phyloP scores from a whole-genome alignment of 305 asterid genomes.

The Coffea humblotiana region DNA sequence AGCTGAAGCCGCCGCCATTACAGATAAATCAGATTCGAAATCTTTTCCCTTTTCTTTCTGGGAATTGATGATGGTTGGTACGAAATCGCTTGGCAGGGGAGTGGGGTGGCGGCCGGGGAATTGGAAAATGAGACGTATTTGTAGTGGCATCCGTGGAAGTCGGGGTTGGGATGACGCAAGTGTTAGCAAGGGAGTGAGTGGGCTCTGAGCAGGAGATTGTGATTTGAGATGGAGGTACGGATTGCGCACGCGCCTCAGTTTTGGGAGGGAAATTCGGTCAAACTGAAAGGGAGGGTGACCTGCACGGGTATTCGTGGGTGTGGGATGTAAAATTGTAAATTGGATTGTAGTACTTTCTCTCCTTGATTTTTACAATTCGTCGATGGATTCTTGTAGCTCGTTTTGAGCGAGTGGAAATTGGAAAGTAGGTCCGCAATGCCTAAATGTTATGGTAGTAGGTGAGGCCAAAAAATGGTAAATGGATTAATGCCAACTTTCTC shows the following conservation, averaged over 20 bases:
- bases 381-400: too few species aligned
- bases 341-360: neutral
- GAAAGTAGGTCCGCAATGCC: too few species aligned
- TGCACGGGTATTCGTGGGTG: neutral
- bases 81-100: neutral
- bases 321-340: neutral
- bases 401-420: too few species aligned
- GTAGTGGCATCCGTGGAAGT: neutral
- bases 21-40: neutral
- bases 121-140: neutral
- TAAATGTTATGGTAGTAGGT: too few species aligned
- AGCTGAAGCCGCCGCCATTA: conserved; percentile 52
- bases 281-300: neutral
- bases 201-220: neutral
- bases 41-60: neutral
- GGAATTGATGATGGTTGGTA: neutral
- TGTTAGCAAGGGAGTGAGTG: neutral
- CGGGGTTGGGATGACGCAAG: neutral
- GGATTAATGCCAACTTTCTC: too few species aligned
- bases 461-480: too few species aligned
- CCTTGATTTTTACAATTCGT: too few species aligned
- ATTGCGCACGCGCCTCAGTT: neutral
- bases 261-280: neutral
- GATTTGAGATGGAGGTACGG: neutral
- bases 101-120: neutral